Conservation (phyloP, 1,284 basidiomycete genomes). For the Neolentinus lepideus region DNA sequence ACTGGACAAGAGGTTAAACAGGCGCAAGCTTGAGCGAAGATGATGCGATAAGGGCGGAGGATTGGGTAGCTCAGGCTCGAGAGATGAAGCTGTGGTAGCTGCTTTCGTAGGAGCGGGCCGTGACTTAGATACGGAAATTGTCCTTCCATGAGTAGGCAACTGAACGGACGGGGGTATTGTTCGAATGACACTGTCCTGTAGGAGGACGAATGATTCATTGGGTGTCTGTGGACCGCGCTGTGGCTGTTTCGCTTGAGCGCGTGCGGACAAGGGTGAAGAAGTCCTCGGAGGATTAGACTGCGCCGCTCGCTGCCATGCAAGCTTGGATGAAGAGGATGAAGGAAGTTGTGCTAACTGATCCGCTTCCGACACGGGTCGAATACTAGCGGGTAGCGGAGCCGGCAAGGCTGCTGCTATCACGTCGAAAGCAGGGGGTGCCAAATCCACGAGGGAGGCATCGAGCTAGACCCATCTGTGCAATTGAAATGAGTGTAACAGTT, state of each 20-base stretch:
- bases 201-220: constrained; percentile 83
- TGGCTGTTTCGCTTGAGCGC: constrained; percentile 48
- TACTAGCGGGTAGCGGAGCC: constrained; percentile 34
- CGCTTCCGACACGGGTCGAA: constrained; percentile 35
- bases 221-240: constrained; percentile 46
- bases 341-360: constrained; percentile 52
- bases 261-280: constrained; percentile 34
- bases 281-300: constrained; percentile 24
- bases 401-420: constrained; percentile 74
- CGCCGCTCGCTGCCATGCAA: constrained; percentile 52
- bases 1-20: constrained; percentile 76
- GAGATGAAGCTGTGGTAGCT: constrained; percentile 13
- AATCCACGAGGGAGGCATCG: constrained; percentile 78
- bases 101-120: constrained; percentile 11
- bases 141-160: constrained; percentile 32
- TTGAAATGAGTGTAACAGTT: constrained; percentile 2
- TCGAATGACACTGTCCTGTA: constrained; percentile 74
- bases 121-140: constrained; percentile 25
- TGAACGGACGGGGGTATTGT: constrained; percentile 48
- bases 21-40: constrained; percentile 61
- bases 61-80: constrained; percentile 44
- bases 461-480: constrained; percentile 38
- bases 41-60: constrained; percentile 77
- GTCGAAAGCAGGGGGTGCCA: constrained; percentile 82
- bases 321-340: constrained; percentile 47